Evolutionary conservation across 306 rosid genomes (phyloP).

Genomic region (Canavalia ensiformis): DNA sequence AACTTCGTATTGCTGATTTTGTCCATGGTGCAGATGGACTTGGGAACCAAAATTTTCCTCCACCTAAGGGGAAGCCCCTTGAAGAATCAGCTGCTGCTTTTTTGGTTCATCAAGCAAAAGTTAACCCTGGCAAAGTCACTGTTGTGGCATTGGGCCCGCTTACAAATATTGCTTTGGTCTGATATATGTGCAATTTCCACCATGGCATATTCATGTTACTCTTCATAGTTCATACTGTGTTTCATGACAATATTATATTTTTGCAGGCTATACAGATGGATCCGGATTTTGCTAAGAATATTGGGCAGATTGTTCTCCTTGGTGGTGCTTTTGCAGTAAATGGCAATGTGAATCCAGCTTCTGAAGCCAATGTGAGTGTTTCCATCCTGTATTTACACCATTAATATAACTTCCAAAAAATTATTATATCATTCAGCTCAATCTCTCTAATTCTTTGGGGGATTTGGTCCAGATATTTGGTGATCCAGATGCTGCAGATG

Average conservation of each 20-base stretch:
- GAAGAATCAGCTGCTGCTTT: slow-evolving; percentile 77
- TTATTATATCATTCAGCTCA: neutral
- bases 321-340: slow-evolving; percentile 92
- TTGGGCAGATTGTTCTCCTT: slow-evolving; percentile 82
- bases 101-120: slow-evolving; percentile 80
- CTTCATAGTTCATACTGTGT: slow-evolving; percentile 3
- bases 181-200: slow-evolving; percentile 44
- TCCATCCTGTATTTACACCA: slow-evolving; percentile 10
- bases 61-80: slow-evolving; percentile 81
- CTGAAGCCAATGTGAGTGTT: slow-evolving; percentile 88
- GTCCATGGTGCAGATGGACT: slow-evolving; percentile 96
- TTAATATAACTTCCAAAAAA: slow-evolving; percentile 22
- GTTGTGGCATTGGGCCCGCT: slow-evolving; percentile 94
- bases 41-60: slow-evolving; percentile 94
- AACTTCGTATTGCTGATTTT: slow-evolving; percentile 88
- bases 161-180: slow-evolving; percentile 92
- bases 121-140: slow-evolving; percentile 81
- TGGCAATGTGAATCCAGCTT: slow-evolving; percentile 95
- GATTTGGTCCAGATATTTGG: slow-evolving; percentile 73
- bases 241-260: slow-evolving; percentile 34
- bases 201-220: slow-evolving; percentile 5
- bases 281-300: slow-evolving; percentile 73
- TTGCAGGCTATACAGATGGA: slow-evolving; percentile 85
- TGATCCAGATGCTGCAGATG: slow-evolving; percentile 97
- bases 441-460: slow-evolving; percentile 39